These are phyloP conservation scores for Mycena rebaudengoi DNA, from an alignment of 768 basidiomycete species.

Conservation along the genomic window DNA sequence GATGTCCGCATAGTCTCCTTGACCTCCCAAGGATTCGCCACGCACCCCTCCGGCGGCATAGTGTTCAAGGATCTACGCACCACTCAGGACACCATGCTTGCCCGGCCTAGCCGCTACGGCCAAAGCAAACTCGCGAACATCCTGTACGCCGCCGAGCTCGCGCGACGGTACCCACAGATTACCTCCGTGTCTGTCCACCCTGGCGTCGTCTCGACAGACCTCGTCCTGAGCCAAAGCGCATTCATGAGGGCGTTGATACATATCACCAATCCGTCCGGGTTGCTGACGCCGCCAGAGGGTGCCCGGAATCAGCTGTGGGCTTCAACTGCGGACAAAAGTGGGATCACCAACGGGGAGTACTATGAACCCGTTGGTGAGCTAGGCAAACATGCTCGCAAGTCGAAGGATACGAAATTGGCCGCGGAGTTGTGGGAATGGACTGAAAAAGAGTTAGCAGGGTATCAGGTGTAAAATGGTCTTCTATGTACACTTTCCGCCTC, in stretches of 20 bases:
- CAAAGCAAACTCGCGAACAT: slow-evolving; percentile 23
- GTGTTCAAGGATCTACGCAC: slow-evolving; percentile 13
- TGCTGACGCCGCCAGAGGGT: slow-evolving; percentile 18
- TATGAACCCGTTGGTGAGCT: slow-evolving; percentile 23
- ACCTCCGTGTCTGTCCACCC: slow-evolving; percentile 20
- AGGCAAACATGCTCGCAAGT: slow-evolving; percentile 3
- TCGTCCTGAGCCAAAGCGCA: neutral
- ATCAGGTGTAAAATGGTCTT: neutral
- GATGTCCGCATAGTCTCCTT: slow-evolving; percentile 47
- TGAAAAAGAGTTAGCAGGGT: slow-evolving; percentile 13
- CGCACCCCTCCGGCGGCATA: slow-evolving; percentile 15
- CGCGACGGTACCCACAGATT: slow-evolving; percentile 11
- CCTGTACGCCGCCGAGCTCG: slow-evolving; percentile 15
- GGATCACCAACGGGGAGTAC: slow-evolving; percentile 12
- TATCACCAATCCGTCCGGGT: neutral
- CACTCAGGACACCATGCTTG: slow-evolving; percentile 4
- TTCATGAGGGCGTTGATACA: neutral
- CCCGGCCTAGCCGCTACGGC: slow-evolving; percentile 11
- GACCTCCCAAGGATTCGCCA: slow-evolving; percentile 4
- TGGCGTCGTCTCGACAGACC: slow-evolving; percentile 15
- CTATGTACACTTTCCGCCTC: too few species aligned
- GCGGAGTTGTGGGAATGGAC: slow-evolving; percentile 27
- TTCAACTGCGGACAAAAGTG: slow-evolving; percentile 5
- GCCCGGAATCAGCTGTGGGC: slow-evolving; percentile 20
- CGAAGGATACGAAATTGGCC: slow-evolving; percentile 9